Evolutionary conservation across 1,284 basidiomycete species (phyloP), one percentile per base, ranked within the genome.

Genomic region (Xanthoconium separans): DNA sequence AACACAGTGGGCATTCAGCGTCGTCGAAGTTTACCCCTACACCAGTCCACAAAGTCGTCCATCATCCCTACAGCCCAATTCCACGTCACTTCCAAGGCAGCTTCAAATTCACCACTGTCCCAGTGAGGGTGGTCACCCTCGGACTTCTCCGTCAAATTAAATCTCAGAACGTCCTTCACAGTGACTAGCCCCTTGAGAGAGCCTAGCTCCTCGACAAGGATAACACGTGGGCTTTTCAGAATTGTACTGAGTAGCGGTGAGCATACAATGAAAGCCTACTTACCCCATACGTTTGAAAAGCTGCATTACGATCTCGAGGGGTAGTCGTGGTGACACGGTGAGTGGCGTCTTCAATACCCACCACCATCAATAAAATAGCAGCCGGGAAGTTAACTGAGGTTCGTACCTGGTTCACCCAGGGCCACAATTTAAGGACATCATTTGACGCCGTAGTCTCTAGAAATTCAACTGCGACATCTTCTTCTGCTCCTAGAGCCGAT

Each of bases 241-340:
- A 24, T 30, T 2, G 15, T 16, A 13, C 44, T 54, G 7, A 58
- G 10, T 22, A 29, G 24, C n/a, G 9, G 27, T 27, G 27, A 27
- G 27, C 11, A 11, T 30, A 46, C n/a, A 4, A 31, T 7, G 22
- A 4, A 53, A 41, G 46, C 0, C 20, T 27, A 80, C 91, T 60
- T 66, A 95, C 95, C 96, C 95, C 87, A 98, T 91, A 47, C 93
- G 83, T 65, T 95, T 91, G 78, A 98, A 98, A 29, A 98, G 74
- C 68, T 97, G 92, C 87, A 98, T 93, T 12, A 96, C 94, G 53
- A 98, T 95, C 72, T 99, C 96, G 40, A 99, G 77, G 2, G 95
- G 93, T 57, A 98, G 83, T 61, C 91, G 90, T 1, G 94, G 90
- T n/a, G 93, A 90, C 2, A 98, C 95, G 1, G 89, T 93, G 56